Conservation (phyloP, 352 stramenopile species). For the Achlya hypogyna region DNA sequence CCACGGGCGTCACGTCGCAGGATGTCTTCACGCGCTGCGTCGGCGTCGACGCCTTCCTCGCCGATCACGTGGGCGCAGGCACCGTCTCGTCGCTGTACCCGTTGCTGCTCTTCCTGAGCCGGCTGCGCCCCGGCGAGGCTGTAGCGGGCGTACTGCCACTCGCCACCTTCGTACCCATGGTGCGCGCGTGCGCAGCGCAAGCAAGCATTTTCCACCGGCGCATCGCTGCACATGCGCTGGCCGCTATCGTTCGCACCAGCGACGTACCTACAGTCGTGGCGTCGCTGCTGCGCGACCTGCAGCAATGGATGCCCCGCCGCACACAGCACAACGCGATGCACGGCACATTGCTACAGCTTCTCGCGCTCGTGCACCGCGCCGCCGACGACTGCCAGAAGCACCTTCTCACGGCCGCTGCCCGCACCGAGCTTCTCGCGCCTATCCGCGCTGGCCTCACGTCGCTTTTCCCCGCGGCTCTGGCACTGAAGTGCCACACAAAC, state of each 20-base stretch:
- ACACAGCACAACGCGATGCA: conserved; percentile 21
- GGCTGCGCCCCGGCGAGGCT: conserved; percentile 54
- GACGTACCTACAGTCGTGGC: conserved; percentile 37
- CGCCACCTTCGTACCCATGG: conserved; percentile 53
- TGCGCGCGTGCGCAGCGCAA: conserved; percentile 56
- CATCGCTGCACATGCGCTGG: conserved; percentile 73
- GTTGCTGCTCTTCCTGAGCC: conserved; percentile 70
- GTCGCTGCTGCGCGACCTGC: conserved; percentile 32
- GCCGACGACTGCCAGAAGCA: neutral
- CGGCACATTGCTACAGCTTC: conserved; percentile 20
- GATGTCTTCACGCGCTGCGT: conserved; percentile 77
- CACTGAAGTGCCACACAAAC: neutral
- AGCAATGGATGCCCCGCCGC: conserved; percentile 26
- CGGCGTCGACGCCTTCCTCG: conserved; percentile 53
- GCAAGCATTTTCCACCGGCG: conserved; percentile 63
- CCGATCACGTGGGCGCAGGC: conserved; percentile 36
- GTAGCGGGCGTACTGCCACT: conserved; percentile 24
- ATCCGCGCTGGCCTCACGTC: neutral
- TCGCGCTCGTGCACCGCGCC: neutral
- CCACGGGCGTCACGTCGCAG: conserved; percentile 48
- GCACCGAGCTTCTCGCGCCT: neutral
- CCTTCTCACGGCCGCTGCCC: neutral
- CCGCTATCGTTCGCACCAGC: conserved; percentile 48
- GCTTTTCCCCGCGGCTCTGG: neutral
- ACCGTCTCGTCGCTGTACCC: conserved; percentile 58